These are phyloP conservation scores for Globisporangium irregulare DNA, from an alignment of 352 stramenopile genomes.

Conservation along the genomic window DNA sequence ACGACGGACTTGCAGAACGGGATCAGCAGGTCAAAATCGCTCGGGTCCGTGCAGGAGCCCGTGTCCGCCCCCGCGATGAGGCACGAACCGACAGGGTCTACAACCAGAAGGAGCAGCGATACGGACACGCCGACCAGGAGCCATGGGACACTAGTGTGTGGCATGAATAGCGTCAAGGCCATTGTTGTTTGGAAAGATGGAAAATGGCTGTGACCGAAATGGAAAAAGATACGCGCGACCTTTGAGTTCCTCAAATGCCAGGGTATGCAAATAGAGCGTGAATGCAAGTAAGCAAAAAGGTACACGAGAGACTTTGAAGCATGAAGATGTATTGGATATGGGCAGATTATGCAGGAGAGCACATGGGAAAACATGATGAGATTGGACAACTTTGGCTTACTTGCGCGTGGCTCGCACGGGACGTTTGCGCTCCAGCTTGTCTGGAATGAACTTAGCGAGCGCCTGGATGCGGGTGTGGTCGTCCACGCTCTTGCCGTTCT, in stretches of 20 bases:
- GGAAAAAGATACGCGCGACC: slow-evolving; percentile 2
- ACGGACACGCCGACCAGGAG: background rate
- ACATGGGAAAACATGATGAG: background rate
- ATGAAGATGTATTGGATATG: background rate
- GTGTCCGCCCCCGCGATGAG: slow-evolving; percentile 55
- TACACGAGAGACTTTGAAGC: background rate
- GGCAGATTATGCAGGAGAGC: background rate
- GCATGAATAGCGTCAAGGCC: background rate
- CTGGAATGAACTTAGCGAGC: slow-evolving; percentile 11
- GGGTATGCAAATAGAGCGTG: background rate
- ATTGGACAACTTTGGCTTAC: background rate
- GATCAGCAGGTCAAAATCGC: slow-evolving; percentile 64
- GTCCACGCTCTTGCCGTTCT: slow-evolving; percentile 32
- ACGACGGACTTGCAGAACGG: slow-evolving; percentile 71
- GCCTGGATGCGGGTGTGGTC: background rate
- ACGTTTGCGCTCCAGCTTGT: slow-evolving; percentile 14
- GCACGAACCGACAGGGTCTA: slow-evolving; percentile 19
- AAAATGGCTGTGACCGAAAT: background rate
- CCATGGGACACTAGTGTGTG: background rate
- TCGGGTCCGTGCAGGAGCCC: slow-evolving; percentile 51
- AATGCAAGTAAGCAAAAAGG: background rate
- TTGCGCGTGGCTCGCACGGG: slow-evolving; percentile 9
- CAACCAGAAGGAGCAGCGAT: background rate
- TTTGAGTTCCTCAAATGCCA: background rate
- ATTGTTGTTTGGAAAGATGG: background rate